phyloP scores from a whole-genome alignment of 1,284 basidiomycete genomes.

The Cerioporus squamosus region DNA sequence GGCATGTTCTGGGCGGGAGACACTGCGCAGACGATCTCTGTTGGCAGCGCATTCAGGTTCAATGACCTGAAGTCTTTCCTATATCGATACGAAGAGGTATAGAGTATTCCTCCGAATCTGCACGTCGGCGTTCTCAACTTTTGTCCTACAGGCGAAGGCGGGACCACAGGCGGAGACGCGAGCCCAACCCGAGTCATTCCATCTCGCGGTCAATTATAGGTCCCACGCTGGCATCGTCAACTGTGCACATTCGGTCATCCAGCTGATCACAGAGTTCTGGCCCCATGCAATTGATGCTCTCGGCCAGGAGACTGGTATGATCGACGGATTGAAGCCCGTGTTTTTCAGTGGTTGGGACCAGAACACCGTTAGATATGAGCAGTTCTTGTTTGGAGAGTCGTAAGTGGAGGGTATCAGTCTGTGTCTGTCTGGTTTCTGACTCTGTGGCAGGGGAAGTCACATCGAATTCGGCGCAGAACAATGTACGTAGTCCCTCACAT shows the following conservation, averaged over 20 bases:
- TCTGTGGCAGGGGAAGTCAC: too few species aligned
- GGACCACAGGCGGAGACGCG: neutral
- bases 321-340: conserved; percentile 59
- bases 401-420: too few species aligned
- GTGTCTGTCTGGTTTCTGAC: neutral
- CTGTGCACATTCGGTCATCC: conserved; percentile 64
- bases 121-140: neutral
- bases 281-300: conserved; percentile 66
- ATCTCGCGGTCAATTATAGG: conserved; percentile 68
- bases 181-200: conserved; percentile 50
- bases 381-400: neutral
- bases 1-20: conserved; percentile 81
- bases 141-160: conserved; percentile 31
- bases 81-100: conserved; percentile 50
- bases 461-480: conserved; percentile 68
- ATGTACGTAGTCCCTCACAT: conserved; percentile 41
- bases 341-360: conserved; percentile 45
- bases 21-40: conserved; percentile 77
- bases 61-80: conserved; percentile 70
- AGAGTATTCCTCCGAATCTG: conserved; percentile 3
- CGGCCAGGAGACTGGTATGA: conserved; percentile 56
- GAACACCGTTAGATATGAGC: neutral
- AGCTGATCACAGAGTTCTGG: conserved; percentile 64
- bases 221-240: conserved; percentile 68
- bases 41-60: conserved; percentile 73